Conservation (phyloP, 192 early-diverging fungal genomes). For the Gryganskiella cystojenkinii region DNA sequence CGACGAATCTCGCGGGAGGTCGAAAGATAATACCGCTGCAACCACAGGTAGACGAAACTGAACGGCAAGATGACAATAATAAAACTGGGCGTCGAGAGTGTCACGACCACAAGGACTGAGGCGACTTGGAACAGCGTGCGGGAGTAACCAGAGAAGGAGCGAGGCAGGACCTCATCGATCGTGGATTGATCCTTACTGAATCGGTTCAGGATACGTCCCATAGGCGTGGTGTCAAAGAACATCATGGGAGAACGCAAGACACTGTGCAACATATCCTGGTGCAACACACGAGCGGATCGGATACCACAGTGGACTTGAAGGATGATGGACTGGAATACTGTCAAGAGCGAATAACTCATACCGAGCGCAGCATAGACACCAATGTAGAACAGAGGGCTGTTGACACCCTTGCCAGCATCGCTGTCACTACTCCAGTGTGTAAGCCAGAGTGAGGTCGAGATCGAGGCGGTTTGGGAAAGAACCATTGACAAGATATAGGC, state of each 20-base stretch:
- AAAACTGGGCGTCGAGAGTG: constrained; percentile 71
- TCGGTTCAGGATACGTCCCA: constrained; percentile 82
- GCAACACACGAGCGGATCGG: constrained; percentile 78
- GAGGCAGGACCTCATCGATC: constrained; percentile 73
- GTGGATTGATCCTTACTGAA: constrained; percentile 75
- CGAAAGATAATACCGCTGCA: constrained; percentile 75
- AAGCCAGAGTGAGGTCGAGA: constrained; percentile 74
- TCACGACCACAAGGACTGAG: constrained; percentile 58
- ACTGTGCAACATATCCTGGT: constrained; percentile 80
- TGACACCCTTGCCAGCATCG: constrained; percentile 45
- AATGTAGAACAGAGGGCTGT: constrained; percentile 70
- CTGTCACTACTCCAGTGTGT: constrained; percentile 80
- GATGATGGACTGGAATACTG: constrained; percentile 75
- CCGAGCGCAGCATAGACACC: constrained; percentile 86
- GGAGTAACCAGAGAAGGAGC: constrained; percentile 64
- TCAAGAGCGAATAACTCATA: constrained; percentile 70
- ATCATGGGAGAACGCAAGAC: constrained; percentile 78
- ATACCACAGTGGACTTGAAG: constrained; percentile 86
- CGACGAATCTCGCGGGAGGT: constrained; percentile 91
- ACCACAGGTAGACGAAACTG: constrained; percentile 67
- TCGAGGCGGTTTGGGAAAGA: constrained; percentile 63
- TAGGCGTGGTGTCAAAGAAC: constrained; percentile 83
- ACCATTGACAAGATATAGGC: constrained; percentile 71
- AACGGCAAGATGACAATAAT: constrained; percentile 67
- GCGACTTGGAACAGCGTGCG: constrained; percentile 56